These are phyloP conservation scores for Mycena rosella DNA, from an alignment of 768 basidiomycete species.

Conservation along the genomic window DNA sequence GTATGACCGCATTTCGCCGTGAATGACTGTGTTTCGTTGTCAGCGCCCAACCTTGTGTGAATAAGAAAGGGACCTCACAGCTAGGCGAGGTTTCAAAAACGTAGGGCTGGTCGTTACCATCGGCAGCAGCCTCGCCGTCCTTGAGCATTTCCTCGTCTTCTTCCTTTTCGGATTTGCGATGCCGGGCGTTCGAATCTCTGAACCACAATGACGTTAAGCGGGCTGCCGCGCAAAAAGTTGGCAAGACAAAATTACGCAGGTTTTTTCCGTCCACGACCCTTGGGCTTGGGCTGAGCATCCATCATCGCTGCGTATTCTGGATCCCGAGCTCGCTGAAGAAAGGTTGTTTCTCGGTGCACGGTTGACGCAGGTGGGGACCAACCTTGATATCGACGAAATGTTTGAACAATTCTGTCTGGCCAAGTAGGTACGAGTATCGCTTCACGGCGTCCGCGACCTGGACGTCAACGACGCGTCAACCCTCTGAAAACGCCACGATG, in stretches of 20 bases:
- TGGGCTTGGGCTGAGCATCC: conserved; percentile 87
- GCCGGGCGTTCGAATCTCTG: conserved; percentile 84
- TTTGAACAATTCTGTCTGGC: conserved; percentile 97
- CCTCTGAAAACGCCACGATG: not conserved
- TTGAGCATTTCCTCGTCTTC: conserved; percentile 97
- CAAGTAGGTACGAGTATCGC: conserved; percentile 96
- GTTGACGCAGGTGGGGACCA: conserved; percentile 21
- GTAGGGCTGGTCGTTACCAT: conserved; percentile 89
- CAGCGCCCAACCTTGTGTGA: not conserved
- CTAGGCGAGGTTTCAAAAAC: conserved; percentile 96
- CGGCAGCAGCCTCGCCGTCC: conserved; percentile 83
- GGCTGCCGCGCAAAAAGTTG: not conserved
- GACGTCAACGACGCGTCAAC: conserved; percentile 28
- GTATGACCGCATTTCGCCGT: conserved; percentile 92
- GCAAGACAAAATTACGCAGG: conserved; percentile 59
- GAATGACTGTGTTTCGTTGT: conserved; percentile 70
- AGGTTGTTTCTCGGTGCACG: not conserved
- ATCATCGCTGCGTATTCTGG: conserved; percentile 93
- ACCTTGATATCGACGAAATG: conserved; percentile 99
- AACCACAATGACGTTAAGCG: not conserved
- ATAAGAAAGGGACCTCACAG: conserved; percentile 61
- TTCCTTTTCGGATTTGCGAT: conserved; percentile 97
- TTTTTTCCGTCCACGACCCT: conserved; percentile 89
- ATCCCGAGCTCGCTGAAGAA: conserved; percentile 82
- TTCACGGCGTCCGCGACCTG: conserved; percentile 95